Base-by-base conservation (phyloP, 225 moss, liverwort and hornwort genomes). In the Lunularia cruciata region DNA sequence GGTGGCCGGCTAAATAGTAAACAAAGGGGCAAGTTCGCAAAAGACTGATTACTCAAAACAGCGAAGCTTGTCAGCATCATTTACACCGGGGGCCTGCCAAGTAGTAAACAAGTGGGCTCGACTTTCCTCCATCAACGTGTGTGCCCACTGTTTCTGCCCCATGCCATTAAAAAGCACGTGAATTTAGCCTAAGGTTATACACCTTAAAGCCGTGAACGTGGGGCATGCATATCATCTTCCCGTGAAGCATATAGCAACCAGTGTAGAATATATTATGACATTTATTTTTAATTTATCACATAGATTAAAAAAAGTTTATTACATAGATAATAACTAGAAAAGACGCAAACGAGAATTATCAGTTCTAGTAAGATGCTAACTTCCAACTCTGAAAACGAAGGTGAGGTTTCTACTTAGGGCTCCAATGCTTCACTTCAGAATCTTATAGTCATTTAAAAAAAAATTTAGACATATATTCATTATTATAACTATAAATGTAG, bases 31-130 rank as follows among this genome's bases (percentile, higher is more conserved):
- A n/a, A n/a, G n/a, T n/a, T n/a, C n/a, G n/a, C n/a, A n/a, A 51
- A 8, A 51, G 13, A 12, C 23, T 25, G 47, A 69, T 75, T 0
- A 84, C 83, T 73, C 76, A 63, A 96, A 75, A 19, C 92, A 85
- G 23, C 75, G 76, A 38, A 83, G 74, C 78, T 92, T 92, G 14
- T 69, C 78, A 15, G 63, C 25, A 5, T 96, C 90, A 54, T 81
- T 54, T 30, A 62, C 58, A 48, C 87, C 90, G 63, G 82, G 88
- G 13, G 63, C 38, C 31, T 74, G 82, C 92, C 96, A 92, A 46
- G 80, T 79, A 61, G 82, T 60, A 65, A 96, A 90, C 64, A 96
- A 76, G 70, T 96, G 96, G 62, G 76, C 70, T 80, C 92, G 96
- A 38, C 85, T 80, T 62, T 90, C 84, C 47, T 83, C 78, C 83